A percentile compares a stretch with the other conserved stretches of the same genome.
Evolutionary conservation across 2,329 filamentous ascomycete genomes (phyloP).

Genomic region (Penicillium rolfsii): DNA sequence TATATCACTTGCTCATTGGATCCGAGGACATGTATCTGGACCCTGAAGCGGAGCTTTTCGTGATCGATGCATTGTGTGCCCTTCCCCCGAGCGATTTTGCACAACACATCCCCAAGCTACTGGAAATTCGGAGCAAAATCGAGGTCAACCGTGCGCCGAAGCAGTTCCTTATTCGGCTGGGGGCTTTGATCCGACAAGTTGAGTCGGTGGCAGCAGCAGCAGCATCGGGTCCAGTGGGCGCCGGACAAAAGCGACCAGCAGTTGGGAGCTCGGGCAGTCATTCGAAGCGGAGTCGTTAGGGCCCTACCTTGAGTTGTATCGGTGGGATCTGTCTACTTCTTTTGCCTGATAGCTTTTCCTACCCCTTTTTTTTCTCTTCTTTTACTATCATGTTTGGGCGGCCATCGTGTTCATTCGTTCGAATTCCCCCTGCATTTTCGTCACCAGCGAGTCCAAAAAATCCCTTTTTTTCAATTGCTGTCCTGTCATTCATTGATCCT

Average conservation of each 20-base stretch:
- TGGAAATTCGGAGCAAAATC: constrained; percentile 45
- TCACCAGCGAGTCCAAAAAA: constrained; percentile 15
- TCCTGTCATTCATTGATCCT: neutral
- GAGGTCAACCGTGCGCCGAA: constrained; percentile 47
- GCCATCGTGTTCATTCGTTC: constrained; percentile 28
- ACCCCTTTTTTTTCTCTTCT: constrained; percentile 11
- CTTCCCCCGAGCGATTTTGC: constrained; percentile 38
- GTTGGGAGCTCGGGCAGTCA: constrained; percentile 34
- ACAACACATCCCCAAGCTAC: constrained; percentile 36
- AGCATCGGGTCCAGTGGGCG: constrained; percentile 18
- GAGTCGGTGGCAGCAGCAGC: constrained; percentile 27
- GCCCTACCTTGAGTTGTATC: neutral
- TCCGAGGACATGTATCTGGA: constrained; percentile 34
- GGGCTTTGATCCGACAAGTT: constrained; percentile 35
- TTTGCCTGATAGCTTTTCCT: neutral
- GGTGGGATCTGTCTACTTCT: neutral
- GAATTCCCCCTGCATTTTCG: constrained; percentile 31
- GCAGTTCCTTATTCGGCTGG: constrained; percentile 40
- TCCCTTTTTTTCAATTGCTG: constrained; percentile 5
- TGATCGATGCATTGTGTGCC: constrained; percentile 45
- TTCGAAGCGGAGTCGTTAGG: constrained; percentile 39
- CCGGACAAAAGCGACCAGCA: constrained; percentile 41
- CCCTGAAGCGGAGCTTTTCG: constrained; percentile 37
- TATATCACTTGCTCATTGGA: constrained; percentile 48
- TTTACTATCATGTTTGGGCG: constrained; percentile 24